These are phyloP conservation scores for Pichiaceae sp. DNA, from an alignment of 1,139 yeast species.

Conservation along the genomic window DNA sequence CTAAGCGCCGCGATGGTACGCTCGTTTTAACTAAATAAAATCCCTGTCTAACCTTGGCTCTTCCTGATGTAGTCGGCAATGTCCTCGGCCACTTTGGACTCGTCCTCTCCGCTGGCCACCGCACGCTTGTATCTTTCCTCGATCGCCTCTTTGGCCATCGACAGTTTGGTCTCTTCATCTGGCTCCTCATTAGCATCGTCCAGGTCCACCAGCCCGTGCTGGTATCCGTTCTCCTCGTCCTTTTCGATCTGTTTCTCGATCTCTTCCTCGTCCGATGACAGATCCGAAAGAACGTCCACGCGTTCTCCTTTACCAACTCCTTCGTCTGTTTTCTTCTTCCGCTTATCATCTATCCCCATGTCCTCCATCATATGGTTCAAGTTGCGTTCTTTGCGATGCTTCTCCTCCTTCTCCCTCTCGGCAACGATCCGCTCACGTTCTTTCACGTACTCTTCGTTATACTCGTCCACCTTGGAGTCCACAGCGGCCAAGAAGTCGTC, in stretches of 20 bases:
- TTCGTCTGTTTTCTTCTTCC: constrained; percentile 11
- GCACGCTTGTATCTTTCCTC: constrained; percentile 71
- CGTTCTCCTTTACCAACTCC: constrained; percentile 16
- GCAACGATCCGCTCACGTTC: constrained; percentile 80
- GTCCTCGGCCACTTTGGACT: constrained; percentile 60
- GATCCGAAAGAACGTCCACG: constrained; percentile 67
- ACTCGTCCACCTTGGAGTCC: constrained; percentile 82
- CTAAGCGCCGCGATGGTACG: constrained; percentile 11
- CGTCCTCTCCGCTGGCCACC: constrained; percentile 52
- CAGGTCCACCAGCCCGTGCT: constrained; percentile 49
- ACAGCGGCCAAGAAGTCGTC: constrained; percentile 82
- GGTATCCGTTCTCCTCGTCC: constrained; percentile 35
- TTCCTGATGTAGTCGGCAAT: constrained; percentile 52
- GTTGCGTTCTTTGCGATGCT: constrained; percentile 62
- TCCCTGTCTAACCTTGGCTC: constrained; percentile 8
- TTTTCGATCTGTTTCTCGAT: constrained; percentile 27
- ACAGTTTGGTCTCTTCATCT: constrained; percentile 28
- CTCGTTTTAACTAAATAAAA: constrained; percentile 6
- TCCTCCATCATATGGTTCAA: constrained; percentile 74
- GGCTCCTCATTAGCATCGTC: constrained; percentile 63
- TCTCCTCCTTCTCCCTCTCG: constrained; percentile 71
- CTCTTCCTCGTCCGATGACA: constrained; percentile 36
- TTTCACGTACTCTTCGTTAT: constrained; percentile 69
- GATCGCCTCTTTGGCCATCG: constrained; percentile 38
- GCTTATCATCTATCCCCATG: constrained; percentile 51